phyloP scores from a whole-genome alignment of 75 land plant species.

The Gnetum montanum region DNA sequence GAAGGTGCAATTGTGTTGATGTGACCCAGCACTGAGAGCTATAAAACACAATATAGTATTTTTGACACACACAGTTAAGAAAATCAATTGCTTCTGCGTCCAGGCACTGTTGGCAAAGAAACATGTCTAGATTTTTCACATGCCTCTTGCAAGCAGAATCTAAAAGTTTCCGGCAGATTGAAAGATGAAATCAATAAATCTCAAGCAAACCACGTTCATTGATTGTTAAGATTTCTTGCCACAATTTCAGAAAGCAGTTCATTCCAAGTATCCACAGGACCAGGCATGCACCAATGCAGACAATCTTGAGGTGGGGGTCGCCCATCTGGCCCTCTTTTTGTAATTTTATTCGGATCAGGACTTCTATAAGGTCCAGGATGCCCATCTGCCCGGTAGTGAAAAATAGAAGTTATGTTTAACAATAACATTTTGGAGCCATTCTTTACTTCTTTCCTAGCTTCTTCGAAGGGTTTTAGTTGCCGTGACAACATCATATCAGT shows the following conservation, averaged over 20 bases:
- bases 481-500: slow-evolving; percentile 50
- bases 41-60: too few relatives aligned
- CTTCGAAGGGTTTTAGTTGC: slow-evolving; percentile 50
- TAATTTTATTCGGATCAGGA: slow-evolving; percentile 64
- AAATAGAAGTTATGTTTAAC: slow-evolving; percentile 65
- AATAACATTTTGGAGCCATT: slow-evolving; percentile 37
- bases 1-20: too few relatives aligned
- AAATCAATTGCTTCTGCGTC: too few relatives aligned
- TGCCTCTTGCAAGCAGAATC: too few relatives aligned
- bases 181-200: too few relatives aligned
- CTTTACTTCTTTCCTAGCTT: slow-evolving; percentile 22
- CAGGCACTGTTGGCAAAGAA: too few relatives aligned
- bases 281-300: slow-evolving; percentile 99
- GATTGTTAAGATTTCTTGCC: slow-evolving; percentile 40
- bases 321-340: slow-evolving; percentile 55
- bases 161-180: too few relatives aligned
- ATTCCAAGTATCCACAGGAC: slow-evolving; percentile 96
- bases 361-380: slow-evolving; percentile 93
- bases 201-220: too few relatives aligned
- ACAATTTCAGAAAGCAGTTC: slow-evolving; percentile 65
- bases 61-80: too few relatives aligned
- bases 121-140: too few relatives aligned
- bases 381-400: slow-evolving; percentile 70
- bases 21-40: too few relatives aligned
- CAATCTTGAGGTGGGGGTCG: slow-evolving; percentile 90